phyloP scores from a whole-genome alignment of 805 yeast genomes.

The Wickerhamiella alocasiicola region DNA sequence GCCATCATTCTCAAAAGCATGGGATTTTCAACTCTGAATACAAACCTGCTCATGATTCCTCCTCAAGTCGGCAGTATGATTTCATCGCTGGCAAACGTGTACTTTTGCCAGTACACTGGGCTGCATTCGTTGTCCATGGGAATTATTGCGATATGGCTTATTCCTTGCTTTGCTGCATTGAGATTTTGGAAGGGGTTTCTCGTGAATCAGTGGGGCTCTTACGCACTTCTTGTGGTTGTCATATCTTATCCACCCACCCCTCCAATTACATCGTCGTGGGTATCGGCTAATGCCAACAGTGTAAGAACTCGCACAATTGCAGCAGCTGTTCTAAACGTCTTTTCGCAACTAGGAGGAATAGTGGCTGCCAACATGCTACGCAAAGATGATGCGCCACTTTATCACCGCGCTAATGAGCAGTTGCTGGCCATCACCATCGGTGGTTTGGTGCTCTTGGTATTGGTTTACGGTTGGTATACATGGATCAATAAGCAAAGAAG shows the following conservation, averaged over 20 bases:
- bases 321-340: slow-evolving; percentile 55
- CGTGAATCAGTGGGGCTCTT: slow-evolving; percentile 23
- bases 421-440: slow-evolving; percentile 21
- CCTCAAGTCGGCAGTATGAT: slow-evolving; percentile 22
- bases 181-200: slow-evolving; percentile 19
- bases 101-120: slow-evolving; percentile 11
- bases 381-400: slow-evolving; percentile 44
- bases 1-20: slow-evolving; percentile 36
- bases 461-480: slow-evolving; percentile 26
- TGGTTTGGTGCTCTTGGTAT: slow-evolving; percentile 16
- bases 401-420: slow-evolving; percentile 42
- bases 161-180: slow-evolving; percentile 16
- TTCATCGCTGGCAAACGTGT: slow-evolving; percentile 22
- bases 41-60: slow-evolving; percentile 44
- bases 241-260: slow-evolving; percentile 22
- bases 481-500: slow-evolving; percentile 28
- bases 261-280: slow-evolving; percentile 30
- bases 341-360: slow-evolving; percentile 46
- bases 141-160: slow-evolving; percentile 15
- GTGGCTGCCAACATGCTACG: slow-evolving; percentile 46
- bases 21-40: slow-evolving; percentile 40
- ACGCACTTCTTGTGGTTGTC: slow-evolving; percentile 22
- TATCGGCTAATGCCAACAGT: slow-evolving; percentile 49
- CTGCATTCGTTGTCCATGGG: slow-evolving; percentile 13
- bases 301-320: slow-evolving; percentile 52